Evolutionary conservation across 352 stramenopile genomes (phyloP).

Genomic region (Globisporangium apiculatum): DNA sequence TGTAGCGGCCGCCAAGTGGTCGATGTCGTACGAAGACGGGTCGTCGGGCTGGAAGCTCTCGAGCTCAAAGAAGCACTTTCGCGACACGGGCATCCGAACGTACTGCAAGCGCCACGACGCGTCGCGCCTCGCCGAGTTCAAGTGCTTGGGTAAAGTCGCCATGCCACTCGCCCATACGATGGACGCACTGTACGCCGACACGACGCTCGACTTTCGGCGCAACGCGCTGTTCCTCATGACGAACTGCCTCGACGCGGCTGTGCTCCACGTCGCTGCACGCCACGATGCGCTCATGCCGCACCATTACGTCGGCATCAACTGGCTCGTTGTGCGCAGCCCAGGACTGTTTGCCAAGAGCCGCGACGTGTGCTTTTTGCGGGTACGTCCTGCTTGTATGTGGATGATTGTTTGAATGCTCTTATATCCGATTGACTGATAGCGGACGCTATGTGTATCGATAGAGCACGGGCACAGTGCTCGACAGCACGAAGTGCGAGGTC

Average conservation of each 20-base stretch:
- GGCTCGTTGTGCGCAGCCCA: conserved; percentile 32
- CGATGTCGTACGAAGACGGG: conserved; percentile 56
- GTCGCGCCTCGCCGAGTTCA: conserved; percentile 44
- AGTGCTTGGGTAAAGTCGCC: conserved; percentile 48
- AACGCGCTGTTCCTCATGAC: conserved; percentile 51
- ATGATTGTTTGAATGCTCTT: not conserved
- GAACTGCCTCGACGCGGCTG: conserved; percentile 48
- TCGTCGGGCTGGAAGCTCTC: conserved; percentile 57
- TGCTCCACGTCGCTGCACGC: conserved; percentile 43
- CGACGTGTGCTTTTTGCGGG: conserved; percentile 52
- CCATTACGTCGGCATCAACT: conserved; percentile 66
- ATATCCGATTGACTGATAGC: not conserved
- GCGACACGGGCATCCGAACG: conserved; percentile 52
- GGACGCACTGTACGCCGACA: conserved; percentile 53
- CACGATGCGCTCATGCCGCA: conserved; percentile 31
- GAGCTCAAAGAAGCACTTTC: conserved; percentile 62
- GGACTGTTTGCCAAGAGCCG: conserved; percentile 54
- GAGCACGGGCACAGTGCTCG: conserved; percentile 38
- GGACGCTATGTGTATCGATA: conserved; percentile 4
- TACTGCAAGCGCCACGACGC: conserved; percentile 36
- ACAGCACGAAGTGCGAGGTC: conserved; percentile 35
- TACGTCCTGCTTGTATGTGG: conserved; percentile 8
- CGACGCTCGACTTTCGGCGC: conserved; percentile 44
- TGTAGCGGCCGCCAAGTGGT: conserved; percentile 36
- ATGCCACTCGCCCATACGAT: conserved; percentile 43